phyloP scores from a whole-genome alignment of 345 rosid species.

The Hypericum androsaemum region DNA sequence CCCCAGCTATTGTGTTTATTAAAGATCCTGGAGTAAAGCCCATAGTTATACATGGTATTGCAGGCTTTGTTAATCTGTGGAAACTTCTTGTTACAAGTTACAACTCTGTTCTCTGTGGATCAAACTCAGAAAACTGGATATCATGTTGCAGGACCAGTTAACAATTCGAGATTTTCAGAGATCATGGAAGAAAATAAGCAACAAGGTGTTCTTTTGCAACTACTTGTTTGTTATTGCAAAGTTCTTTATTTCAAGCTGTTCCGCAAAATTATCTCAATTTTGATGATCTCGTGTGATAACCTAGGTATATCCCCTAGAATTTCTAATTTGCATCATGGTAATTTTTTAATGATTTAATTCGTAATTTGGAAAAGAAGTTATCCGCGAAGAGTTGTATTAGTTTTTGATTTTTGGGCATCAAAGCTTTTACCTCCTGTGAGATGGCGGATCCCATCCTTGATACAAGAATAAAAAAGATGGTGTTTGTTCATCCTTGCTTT shows the following conservation, averaged over 20 bases:
- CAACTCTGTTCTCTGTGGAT: slow-evolving; percentile 3
- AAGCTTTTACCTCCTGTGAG: no score
- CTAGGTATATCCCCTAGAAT: no score
- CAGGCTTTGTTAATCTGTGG: slow-evolving; percentile 11
- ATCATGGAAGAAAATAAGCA: slow-evolving; percentile 68
- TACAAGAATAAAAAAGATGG: no score
- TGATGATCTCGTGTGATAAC: no score
- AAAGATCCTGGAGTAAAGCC: slow-evolving; percentile 89
- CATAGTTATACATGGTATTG: slow-evolving; percentile 69
- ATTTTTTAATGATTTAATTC: no score
- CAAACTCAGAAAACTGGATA: slow-evolving; percentile 13
- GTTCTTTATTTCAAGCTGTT: background rate
- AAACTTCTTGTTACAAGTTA: slow-evolving; percentile 1
- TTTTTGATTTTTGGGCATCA: no score
- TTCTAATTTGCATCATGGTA: no score
- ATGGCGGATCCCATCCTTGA: no score
- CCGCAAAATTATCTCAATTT: background rate
- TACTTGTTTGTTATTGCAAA: background rate
- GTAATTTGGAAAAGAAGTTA: no score
- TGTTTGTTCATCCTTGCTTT: no score
- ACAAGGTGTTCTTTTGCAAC: slow-evolving; percentile 39
- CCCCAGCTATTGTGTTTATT: slow-evolving; percentile 76
- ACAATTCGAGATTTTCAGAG: slow-evolving; percentile 57
- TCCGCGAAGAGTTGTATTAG: no score
- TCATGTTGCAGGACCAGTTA: slow-evolving; percentile 53